These are phyloP conservation scores for Didymella arachidicola DNA, from an alignment of 2,329 filamentous ascomycete genomes.

Conservation along the genomic window DNA sequence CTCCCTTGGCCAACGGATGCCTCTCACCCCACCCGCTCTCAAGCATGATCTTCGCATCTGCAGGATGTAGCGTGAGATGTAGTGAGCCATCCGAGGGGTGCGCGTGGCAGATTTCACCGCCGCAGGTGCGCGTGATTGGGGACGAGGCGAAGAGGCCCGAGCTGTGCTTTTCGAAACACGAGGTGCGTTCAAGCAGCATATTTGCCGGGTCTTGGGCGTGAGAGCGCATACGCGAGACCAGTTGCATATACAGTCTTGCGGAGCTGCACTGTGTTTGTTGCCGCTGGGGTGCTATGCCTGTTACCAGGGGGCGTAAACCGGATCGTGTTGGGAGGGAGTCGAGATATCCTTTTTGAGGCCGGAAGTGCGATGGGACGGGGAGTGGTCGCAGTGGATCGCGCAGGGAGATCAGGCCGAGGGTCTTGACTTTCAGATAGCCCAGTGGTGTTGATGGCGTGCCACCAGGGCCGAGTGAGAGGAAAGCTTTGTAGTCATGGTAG, in stretches of 20 bases:
- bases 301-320: slow-evolving; percentile 71
- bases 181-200: slow-evolving; percentile 62
- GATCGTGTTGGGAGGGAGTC: slow-evolving; percentile 65
- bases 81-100: slow-evolving; percentile 78
- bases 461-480: slow-evolving; percentile 78
- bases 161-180: slow-evolving; percentile 83
- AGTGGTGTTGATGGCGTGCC: slow-evolving; percentile 77
- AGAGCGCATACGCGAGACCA: slow-evolving; percentile 30
- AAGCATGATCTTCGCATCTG: slow-evolving; percentile 75
- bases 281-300: slow-evolving; percentile 81
- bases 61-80: slow-evolving; percentile 81
- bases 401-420: slow-evolving; percentile 74
- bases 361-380: slow-evolving; percentile 58
- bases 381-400: slow-evolving; percentile 72
- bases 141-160: slow-evolving; percentile 74
- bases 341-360: slow-evolving; percentile 68
- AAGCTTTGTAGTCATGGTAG: slow-evolving; percentile 77
- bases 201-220: slow-evolving; percentile 39
- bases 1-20: slow-evolving; percentile 70
- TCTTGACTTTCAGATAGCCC: slow-evolving; percentile 77
- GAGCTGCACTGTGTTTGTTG: slow-evolving; percentile 74
- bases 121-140: slow-evolving; percentile 73
- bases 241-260: slow-evolving; percentile 55
- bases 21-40: slow-evolving; percentile 80
- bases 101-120: slow-evolving; percentile 83